Evolutionary conservation across 2,329 filamentous ascomycete genomes (phyloP), one percentile per base, ranked within the genome.

Genomic region (Aspergillus sp.): DNA sequence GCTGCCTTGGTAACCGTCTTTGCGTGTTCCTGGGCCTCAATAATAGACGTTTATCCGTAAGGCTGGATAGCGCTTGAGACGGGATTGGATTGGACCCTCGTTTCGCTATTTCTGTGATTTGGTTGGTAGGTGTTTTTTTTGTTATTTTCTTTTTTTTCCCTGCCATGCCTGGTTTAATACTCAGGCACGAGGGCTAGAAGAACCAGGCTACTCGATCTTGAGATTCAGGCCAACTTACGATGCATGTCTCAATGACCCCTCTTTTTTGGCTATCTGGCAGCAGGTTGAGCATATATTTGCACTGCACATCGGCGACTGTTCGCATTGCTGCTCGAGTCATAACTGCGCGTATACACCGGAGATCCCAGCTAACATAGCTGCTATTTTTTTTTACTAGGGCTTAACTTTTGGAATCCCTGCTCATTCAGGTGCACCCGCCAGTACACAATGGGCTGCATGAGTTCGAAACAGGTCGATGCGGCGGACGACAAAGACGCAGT

Each of bases 381-480:
- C 11, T 46, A 43, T 43, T 56, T 21, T 25, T 33, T 11, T 21
- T 21, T 21, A 40, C 31, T 43, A 40, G 41, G 23, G 27, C 9
- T 59, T 49, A 51, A 41, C 11, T 21, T 2, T 12, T 45, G 17
- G 15, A 40, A 23, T n/a, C 17, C 45, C 19, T 4, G 31, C 17
- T 40, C 31, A 14, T 19, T 45, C 37, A 27, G 37, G 4, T 15
- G 17, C 27, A 43, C 27, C 48, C 46, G 27, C 12, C 8, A 37
- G 17, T 56, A 43, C 61, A 73, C 59, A 56, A 80, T 80, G 78
- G 78, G 78, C 63, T 80, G 78, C 59, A 72, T 74, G 58, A 72
- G 68, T 55, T 79, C 77, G 11, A 78, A 77, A 58, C 68, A 70
- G 52, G 63, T 70, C 45, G 74, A 76, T 40, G 60, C 66, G 57